These are phyloP conservation scores for Trypanosoma scelopori DNA, from an alignment of 208 protist genomes.

Conservation along the genomic window DNA sequence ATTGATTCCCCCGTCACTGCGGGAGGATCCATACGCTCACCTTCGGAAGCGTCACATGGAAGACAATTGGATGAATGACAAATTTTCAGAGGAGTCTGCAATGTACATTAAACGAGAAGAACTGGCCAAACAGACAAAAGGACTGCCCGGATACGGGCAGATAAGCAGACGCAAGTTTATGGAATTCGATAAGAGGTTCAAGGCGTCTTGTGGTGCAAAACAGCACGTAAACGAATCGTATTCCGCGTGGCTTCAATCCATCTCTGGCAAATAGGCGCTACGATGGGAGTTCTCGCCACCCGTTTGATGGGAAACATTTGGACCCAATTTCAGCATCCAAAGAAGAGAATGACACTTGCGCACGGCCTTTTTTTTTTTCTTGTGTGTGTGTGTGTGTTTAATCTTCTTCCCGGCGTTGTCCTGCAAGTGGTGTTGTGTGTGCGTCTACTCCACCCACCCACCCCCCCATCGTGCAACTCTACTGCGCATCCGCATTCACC, in stretches of 20 bases:
- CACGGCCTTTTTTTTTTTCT: slow-evolving; percentile 1
- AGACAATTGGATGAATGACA: slow-evolving; percentile 91
- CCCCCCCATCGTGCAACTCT: background rate
- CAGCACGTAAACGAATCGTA: slow-evolving; percentile 81
- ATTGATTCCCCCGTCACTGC: slow-evolving; percentile 80
- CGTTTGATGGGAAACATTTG: background rate
- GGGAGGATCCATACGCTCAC: slow-evolving; percentile 82
- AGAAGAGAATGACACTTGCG: no score
- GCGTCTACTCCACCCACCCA: no score
- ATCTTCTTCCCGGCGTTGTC: no score
- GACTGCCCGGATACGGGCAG: slow-evolving; percentile 72
- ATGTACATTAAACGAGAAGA: slow-evolving; percentile 69
- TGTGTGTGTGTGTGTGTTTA: background rate
- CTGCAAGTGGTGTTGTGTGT: no score
- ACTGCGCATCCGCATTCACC: background rate
- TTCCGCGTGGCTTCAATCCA: slow-evolving; percentile 73
- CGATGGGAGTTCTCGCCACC: no score
- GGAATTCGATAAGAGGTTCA: slow-evolving; percentile 74
- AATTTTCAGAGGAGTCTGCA: slow-evolving; percentile 79
- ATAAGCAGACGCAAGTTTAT: slow-evolving; percentile 74
- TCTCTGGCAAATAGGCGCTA: slow-evolving; percentile 9
- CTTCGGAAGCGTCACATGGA: slow-evolving; percentile 89
- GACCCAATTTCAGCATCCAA: background rate
- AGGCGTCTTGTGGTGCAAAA: slow-evolving; percentile 54
- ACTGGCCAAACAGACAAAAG: slow-evolving; percentile 79